Evolutionary conservation across 179 eudicot genomes (phyloP).

Genomic region (Pouteria campechiana): DNA sequence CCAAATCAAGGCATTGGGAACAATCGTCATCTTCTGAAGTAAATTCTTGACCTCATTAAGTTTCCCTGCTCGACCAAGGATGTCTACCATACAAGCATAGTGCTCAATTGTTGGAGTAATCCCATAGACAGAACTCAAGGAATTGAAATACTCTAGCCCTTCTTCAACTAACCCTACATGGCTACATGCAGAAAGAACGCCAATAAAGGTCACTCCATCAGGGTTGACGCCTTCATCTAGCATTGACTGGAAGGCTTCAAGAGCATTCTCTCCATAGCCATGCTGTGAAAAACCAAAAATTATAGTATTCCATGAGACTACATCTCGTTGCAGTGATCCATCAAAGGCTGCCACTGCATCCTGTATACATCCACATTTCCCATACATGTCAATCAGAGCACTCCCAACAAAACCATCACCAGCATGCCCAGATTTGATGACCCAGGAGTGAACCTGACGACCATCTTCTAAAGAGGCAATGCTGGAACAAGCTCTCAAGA

Average conservation of each 20-base stretch:
- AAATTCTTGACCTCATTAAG: conserved; percentile 53
- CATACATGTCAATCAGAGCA: conserved; percentile 37
- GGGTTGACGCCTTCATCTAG: conserved; percentile 22
- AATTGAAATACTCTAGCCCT: conserved; percentile 35
- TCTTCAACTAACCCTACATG: conserved; percentile 63
- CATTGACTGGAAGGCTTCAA: conserved; percentile 22
- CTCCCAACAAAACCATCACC: conserved; percentile 24
- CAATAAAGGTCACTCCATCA: conserved; percentile 60
- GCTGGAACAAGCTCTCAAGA: conserved; percentile 28
- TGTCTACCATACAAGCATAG: conserved; percentile 64
- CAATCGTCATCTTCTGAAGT: conserved; percentile 31
- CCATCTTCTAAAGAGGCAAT: conserved; percentile 31
- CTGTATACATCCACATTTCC: conserved; percentile 34
- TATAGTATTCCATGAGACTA: conserved; percentile 35
- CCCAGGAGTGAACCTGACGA: conserved; percentile 25
- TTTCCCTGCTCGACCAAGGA: conserved; percentile 71
- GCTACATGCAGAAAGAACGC: conserved; percentile 77
- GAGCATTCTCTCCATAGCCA: conserved; percentile 23
- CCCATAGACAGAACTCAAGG: conserved; percentile 40
- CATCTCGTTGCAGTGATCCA: conserved; percentile 8
- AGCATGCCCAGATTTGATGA: conserved; percentile 23
- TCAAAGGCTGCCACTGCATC: conserved; percentile 24
- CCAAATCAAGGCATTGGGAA: conserved; percentile 46
- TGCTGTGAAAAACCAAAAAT: conserved; percentile 26
- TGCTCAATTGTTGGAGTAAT: conserved; percentile 53